These are phyloP conservation scores for Paecilomyces niveus DNA, from an alignment of 2,329 filamentous ascomycete species.

Conservation along the genomic window DNA sequence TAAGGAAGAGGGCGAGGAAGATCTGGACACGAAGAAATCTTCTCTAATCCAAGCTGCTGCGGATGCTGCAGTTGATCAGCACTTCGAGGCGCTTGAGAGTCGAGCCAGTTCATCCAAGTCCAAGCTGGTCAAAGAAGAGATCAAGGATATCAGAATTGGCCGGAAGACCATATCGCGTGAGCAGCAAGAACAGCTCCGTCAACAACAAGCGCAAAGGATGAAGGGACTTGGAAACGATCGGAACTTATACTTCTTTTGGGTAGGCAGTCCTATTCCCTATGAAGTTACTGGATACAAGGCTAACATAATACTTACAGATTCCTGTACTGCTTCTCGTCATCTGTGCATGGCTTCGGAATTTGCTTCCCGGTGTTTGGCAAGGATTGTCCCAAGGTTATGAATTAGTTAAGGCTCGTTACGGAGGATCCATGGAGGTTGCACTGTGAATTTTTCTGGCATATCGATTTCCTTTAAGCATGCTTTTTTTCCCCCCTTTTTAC, in stretches of 20 bases:
- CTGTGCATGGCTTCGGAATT: conserved; percentile 38
- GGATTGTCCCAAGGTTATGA: conserved; percentile 30
- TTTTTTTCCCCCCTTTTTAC: conserved; percentile 9
- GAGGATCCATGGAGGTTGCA: conserved; percentile 23
- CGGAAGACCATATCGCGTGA: conserved; percentile 36
- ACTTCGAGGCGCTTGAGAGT: conserved; percentile 34
- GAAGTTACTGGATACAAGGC: conserved; percentile 5
- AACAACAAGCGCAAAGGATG: conserved; percentile 41
- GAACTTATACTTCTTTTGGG: conserved; percentile 50
- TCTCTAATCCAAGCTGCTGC: conserved; percentile 36
- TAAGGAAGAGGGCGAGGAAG: conserved; percentile 26
- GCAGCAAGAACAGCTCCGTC: conserved; percentile 40
- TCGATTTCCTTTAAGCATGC: conserved; percentile 3
- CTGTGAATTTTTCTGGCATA: conserved; percentile 18
- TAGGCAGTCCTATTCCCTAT: conserved; percentile 22
- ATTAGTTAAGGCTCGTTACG: conserved; percentile 29
- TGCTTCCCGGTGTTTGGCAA: conserved; percentile 35
- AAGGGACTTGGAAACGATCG: conserved; percentile 43
- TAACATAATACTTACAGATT: conserved; percentile 30
- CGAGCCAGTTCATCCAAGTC: conserved; percentile 18
- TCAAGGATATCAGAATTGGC: conserved; percentile 37
- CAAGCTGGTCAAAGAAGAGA: conserved; percentile 15
- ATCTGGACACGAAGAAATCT: conserved; percentile 36
- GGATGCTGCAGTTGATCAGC: conserved; percentile 38
- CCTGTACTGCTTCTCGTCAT: conserved; percentile 41